Evolutionary conservation across 1,284 basidiomycete genomes (phyloP).

Genomic region (Cryptococcus sp.): DNA sequence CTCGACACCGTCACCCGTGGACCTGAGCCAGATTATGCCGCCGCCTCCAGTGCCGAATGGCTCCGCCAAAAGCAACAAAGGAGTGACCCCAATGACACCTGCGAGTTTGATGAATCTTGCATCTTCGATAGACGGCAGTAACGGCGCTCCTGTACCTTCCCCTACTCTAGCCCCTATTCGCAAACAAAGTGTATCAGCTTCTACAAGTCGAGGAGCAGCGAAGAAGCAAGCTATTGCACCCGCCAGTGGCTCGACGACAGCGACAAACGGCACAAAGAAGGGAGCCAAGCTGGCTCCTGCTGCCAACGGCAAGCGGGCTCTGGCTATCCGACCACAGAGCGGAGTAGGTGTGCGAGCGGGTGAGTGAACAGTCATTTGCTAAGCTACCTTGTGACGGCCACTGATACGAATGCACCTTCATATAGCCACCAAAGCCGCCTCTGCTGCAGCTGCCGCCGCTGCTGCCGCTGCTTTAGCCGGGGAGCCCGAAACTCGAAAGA

Average conservation of each 20-base stretch:
- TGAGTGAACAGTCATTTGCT: slow-evolving; percentile 12
- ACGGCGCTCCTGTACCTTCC: background rate
- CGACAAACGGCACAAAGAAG: slow-evolving; percentile 4
- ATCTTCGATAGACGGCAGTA: slow-evolving; percentile 14
- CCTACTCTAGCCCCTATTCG: background rate
- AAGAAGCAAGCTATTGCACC: slow-evolving; percentile 1
- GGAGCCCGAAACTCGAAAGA: slow-evolving; percentile 60
- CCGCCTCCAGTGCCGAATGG: slow-evolving; percentile 55
- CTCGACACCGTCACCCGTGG: slow-evolving; percentile 74
- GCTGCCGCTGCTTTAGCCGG: slow-evolving; percentile 27
- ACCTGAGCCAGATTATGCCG: slow-evolving; percentile 64
- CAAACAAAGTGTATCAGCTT: background rate
- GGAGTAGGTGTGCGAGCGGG: slow-evolving; percentile 38
- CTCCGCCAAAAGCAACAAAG: slow-evolving; percentile 29
- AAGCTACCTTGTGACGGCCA: background rate
- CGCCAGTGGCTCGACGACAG: background rate
- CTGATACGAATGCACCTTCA: background rate
- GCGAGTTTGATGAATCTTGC: slow-evolving; percentile 84
- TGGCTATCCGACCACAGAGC: slow-evolving; percentile 40
- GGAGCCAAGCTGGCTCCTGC: slow-evolving; percentile 8
- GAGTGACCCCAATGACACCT: slow-evolving; percentile 76
- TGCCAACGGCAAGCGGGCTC: slow-evolving; percentile 35
- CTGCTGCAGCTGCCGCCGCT: slow-evolving; percentile 30
- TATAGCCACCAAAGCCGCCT: slow-evolving; percentile 34
- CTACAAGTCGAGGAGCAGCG: background rate